Evolutionary conservation across 2,329 filamentous ascomycete species (phyloP).

Genomic region (Colletotrichum scovillei): DNA sequence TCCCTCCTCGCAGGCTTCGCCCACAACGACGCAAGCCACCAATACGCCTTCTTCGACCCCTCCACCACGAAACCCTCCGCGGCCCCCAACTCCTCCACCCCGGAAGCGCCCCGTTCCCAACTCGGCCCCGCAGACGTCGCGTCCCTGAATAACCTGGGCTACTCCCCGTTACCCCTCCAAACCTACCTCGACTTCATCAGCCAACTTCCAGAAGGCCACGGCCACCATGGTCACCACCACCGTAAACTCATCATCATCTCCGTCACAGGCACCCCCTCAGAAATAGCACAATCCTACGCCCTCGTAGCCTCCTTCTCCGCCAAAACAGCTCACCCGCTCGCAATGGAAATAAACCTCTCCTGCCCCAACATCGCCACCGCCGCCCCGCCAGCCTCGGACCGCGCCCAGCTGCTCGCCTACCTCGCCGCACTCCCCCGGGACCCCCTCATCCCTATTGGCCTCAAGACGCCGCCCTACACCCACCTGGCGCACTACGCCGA

Average conservation of each 20-base stretch:
- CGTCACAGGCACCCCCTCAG: slow-evolving; percentile 72
- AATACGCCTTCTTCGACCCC: slow-evolving; percentile 73
- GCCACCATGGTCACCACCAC: slow-evolving; percentile 18
- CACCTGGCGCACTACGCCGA: slow-evolving; percentile 72
- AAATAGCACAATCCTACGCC: slow-evolving; percentile 68
- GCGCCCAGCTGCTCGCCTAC: slow-evolving; percentile 63
- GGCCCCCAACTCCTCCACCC: slow-evolving; percentile 38
- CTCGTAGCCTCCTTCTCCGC: slow-evolving; percentile 55
- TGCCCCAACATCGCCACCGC: slow-evolving; percentile 79
- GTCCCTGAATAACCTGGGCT: slow-evolving; percentile 78
- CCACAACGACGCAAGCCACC: slow-evolving; percentile 70
- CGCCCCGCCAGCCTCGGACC: slow-evolving; percentile 78
- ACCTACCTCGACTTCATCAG: slow-evolving; percentile 69
- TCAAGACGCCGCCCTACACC: slow-evolving; percentile 84
- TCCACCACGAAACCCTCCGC: slow-evolving; percentile 39
- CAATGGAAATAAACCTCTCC: slow-evolving; percentile 82
- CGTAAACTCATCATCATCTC: slow-evolving; percentile 75
- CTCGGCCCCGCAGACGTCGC: slow-evolving; percentile 45
- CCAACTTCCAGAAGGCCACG: slow-evolving; percentile 51
- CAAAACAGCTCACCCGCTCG: slow-evolving; percentile 60
- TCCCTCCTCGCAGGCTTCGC: slow-evolving; percentile 73
- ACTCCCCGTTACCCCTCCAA: slow-evolving; percentile 72
- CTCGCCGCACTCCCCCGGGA: slow-evolving; percentile 57
- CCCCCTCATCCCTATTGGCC: slow-evolving; percentile 60
- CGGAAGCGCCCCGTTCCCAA: slow-evolving; percentile 36